These are phyloP conservation scores for Phoma sp. DNA, from an alignment of 2,329 filamentous ascomycete genomes.

Conservation along the genomic window DNA sequence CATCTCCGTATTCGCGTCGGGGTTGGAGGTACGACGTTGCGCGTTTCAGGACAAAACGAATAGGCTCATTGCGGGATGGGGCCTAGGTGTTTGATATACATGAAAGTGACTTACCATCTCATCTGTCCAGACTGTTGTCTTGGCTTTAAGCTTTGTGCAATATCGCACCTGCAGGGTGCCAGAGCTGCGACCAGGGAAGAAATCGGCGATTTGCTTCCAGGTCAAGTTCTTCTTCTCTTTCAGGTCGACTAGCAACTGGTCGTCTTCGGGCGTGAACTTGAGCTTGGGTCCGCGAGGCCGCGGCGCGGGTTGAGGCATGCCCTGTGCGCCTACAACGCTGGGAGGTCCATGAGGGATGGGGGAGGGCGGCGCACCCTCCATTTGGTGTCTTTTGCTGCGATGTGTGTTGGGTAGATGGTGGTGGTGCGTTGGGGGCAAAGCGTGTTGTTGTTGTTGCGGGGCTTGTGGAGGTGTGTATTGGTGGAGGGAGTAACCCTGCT, in stretches of 20 bases:
- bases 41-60: slow-evolving; percentile 38
- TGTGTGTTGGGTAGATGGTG: slow-evolving; percentile 78
- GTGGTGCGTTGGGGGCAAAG: slow-evolving; percentile 63
- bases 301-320: slow-evolving; percentile 84
- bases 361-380: slow-evolving; percentile 53
- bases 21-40: slow-evolving; percentile 42
- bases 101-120: slow-evolving; percentile 73
- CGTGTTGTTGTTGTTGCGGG: slow-evolving; percentile 35
- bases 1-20: slow-evolving; percentile 34
- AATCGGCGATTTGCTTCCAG: slow-evolving; percentile 97
- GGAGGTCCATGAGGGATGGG: slow-evolving; percentile 64
- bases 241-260: slow-evolving; percentile 83
- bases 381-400: slow-evolving; percentile 67
- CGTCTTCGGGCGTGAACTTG: slow-evolving; percentile 93
- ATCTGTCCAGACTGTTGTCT: slow-evolving; percentile 91
- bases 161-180: slow-evolving; percentile 93
- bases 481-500: slow-evolving; percentile 47
- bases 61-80: slow-evolving; percentile 2
- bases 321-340: slow-evolving; percentile 84
- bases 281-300: slow-evolving; percentile 85
- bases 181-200: slow-evolving; percentile 89
- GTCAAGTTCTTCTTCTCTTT: slow-evolving; percentile 95
- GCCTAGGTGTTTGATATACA: slow-evolving; percentile 9
- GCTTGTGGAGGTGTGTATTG: slow-evolving; percentile 42
- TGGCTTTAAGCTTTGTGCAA: slow-evolving; percentile 93